Base-by-base conservation (phyloP, 345 rosid species). In the Rhizophora mangle region DNA sequence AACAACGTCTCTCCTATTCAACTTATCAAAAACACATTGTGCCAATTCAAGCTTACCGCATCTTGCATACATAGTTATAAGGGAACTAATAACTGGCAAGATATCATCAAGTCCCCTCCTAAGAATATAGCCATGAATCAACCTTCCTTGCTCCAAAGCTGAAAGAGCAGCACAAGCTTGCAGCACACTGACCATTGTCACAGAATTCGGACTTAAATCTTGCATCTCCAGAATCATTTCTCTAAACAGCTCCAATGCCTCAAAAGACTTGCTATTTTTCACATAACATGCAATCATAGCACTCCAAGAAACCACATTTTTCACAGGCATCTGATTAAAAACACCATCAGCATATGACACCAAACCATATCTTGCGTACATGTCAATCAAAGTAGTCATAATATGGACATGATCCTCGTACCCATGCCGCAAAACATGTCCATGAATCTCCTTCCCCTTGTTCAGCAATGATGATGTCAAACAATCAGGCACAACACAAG, bases 391-490 rank as follows among this genome's bases (percentile, higher is more conserved):
- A 58, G 80, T 77, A 30, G 80, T 77, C 80, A 67, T 68, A 86
- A 80, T 87, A 86, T 0, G 95, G 89, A 71, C 78, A 67, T 3
- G 69, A 64, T 77, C 76, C 62, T 73, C 91, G 59, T 82, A 91
- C 15, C 93, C 91, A 30, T 67, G 78, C 61, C 96, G 76, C 52
- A 91, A 76, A 57, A 94, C 72, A 66, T 86, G 88, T 1, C 87
- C 91, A 49, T 94, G 98, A 78, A 91, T 84, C 88, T 94, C 96
- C 76, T 79, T 91, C 60, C 96, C 98, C 62, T 81, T 85, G 0
- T 62, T 77, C 30, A 87, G 73, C 59, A 80, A 64, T 26, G 71
- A 67, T 22, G 71, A 67, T 69, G 22, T 51, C 36, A 80, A 67
- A 75, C 84, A 68, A 66, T 81, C 83, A 19, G 95, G 83, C 7